These are phyloP conservation scores for Daedalea quercina DNA, from an alignment of 768 basidiomycete species.

Conservation along the genomic window DNA sequence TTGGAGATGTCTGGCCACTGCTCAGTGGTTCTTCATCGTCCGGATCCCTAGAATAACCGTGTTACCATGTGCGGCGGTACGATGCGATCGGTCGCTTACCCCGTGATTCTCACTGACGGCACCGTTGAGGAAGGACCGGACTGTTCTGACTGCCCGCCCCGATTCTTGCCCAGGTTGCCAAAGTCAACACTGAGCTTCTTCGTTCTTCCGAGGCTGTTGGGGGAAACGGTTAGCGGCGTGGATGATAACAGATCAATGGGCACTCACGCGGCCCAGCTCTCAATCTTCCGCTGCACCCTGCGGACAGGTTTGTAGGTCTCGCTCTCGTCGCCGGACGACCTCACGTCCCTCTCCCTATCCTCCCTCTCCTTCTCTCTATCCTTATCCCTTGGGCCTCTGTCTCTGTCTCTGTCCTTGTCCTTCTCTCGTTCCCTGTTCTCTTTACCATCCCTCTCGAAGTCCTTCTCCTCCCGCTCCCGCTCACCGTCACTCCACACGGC, in stretches of 20 bases:
- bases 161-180: constrained; percentile 14
- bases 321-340: constrained; percentile 23
- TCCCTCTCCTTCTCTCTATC: constrained; percentile 20
- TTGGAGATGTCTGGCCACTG: constrained; percentile 71
- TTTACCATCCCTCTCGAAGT: constrained; percentile 29
- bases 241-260: neutral
- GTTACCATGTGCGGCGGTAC: neutral
- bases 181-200: constrained; percentile 30
- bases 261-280: constrained; percentile 42
- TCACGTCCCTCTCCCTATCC: constrained; percentile 23
- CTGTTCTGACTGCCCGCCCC: constrained; percentile 13
- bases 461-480: constrained; percentile 25
- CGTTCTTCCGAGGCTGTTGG: constrained; percentile 19
- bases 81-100: constrained; percentile 22
- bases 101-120: constrained; percentile 34
- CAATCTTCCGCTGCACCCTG: constrained; percentile 40
- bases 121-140: constrained; percentile 19
- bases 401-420: constrained; percentile 27
- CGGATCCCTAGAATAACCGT: constrained; percentile 7
- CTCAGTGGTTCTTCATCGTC: constrained; percentile 62
- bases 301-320: constrained; percentile 31
- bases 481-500: constrained; percentile 29
- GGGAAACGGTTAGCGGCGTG: neutral
- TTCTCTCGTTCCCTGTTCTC: constrained; percentile 23
- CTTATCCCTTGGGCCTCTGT: constrained; percentile 25